A percentile compares a stretch with the other conserved stretches of the same genome.
Evolutionary conservation across 75 land plant genomes (phyloP).

Genomic region (Pinus albicaulis): DNA sequence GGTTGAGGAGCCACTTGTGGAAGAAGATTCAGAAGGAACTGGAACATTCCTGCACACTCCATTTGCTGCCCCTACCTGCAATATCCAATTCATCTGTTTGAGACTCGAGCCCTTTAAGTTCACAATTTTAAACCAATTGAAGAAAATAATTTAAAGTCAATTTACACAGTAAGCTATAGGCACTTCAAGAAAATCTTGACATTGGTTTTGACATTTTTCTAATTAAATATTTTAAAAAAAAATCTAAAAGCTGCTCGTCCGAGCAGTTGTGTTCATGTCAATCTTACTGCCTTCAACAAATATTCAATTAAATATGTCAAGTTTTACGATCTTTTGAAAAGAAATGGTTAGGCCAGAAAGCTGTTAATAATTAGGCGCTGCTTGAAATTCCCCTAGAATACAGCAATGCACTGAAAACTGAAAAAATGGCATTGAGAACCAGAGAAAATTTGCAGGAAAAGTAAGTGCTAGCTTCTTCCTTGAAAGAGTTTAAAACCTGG

Average conservation of each 20-base stretch:
- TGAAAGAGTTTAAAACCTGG: constrained; percentile 40
- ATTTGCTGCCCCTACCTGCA: constrained; percentile 49
- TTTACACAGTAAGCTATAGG: background rate
- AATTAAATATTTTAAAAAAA: background rate
- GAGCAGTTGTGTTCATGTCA: too few relatives aligned
- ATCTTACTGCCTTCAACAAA: too few relatives aligned
- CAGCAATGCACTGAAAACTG: too few relatives aligned
- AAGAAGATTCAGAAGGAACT: constrained; percentile 11
- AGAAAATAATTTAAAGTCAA: background rate
- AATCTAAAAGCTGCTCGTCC: too few relatives aligned
- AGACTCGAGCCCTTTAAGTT: background rate
- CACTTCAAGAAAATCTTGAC: background rate
- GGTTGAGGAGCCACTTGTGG: constrained; percentile 2
- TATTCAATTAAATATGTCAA: too few relatives aligned
- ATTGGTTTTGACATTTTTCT: background rate
- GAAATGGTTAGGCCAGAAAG: background rate
- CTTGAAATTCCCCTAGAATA: background rate
- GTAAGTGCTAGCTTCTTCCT: background rate
- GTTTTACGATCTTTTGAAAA: background rate
- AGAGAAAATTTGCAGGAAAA: background rate
- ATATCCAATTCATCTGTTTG: constrained; percentile 4
- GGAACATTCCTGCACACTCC: constrained; percentile 49
- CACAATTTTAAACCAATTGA: background rate
- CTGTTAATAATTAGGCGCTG: background rate
- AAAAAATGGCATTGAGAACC: too few relatives aligned